Evolutionary conservation across 768 basidiomycete genomes (phyloP), one percentile per base, ranked within the genome.

Genomic region (Termitomyces titanicus): DNA sequence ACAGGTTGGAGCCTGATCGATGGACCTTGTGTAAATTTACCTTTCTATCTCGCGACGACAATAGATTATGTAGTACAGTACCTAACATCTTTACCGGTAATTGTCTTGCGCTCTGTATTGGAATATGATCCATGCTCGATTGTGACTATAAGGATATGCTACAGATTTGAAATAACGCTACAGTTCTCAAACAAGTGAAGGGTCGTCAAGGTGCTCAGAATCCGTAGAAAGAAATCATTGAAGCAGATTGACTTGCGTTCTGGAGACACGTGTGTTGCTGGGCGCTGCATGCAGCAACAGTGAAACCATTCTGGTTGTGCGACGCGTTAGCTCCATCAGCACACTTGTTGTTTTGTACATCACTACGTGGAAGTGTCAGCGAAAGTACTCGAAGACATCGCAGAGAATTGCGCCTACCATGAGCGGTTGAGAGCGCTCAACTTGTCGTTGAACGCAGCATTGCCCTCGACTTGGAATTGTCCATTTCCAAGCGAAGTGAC

Each of bases 291-390:
- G 72, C 74, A 29, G 66, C 63, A 27, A 81, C 81, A 20, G 74
- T 79, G 59, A 82, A 70, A 42, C 70, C 73, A 51, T 72, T 69
- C 64, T 75, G 66, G 64, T 81, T 78, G 43, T 75, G 75, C 7
- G 75, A 77, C 13, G 74, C 69, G 63, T 84, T 83, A 13, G 82
- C 79, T 13, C 79, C 79, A 63, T 83, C 71, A 6, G 81, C 79
- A 64, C 83, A 86, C 60, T 76, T 60, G 69, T 86, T 86, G 61
- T 81, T 75, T 69, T 84, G 82, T 5, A 83, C 73, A 63, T 80
- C 78, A 64, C 80, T 76, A 44, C 9, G 12, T 8, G 15, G 25
- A 44, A 15, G 5, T 43, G 5, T 43, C 42, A 43, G 13, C 13
- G n/a, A 13, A 13, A 8, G 22, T 43, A 24, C 22, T 20, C 13